Evolutionary conservation across 2,329 filamentous ascomycete species (phyloP).

Genomic region (Phaeosphaeriaceae sp.): DNA sequence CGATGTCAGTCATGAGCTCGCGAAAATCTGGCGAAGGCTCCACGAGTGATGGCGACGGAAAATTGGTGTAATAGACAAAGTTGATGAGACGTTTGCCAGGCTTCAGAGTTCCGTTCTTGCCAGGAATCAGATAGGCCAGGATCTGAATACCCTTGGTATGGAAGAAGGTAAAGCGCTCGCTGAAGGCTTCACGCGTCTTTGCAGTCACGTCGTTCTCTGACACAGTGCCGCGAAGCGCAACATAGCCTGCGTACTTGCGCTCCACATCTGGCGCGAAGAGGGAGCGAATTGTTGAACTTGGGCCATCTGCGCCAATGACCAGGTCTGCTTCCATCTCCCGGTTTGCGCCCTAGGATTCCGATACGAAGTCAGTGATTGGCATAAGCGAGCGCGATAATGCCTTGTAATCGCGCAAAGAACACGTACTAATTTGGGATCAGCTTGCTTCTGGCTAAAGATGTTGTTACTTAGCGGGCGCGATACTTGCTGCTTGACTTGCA

Average conservation of each 20-base stretch:
- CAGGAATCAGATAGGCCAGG: slow-evolving; percentile 56
- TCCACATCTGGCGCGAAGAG: slow-evolving; percentile 27
- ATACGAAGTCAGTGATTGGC: no score
- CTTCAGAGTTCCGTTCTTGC: slow-evolving; percentile 48
- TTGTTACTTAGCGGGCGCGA: no score
- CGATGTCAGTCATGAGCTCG: slow-evolving; percentile 54
- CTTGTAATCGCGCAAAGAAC: no score
- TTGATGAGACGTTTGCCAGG: slow-evolving; percentile 54
- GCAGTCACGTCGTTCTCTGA: slow-evolving; percentile 30
- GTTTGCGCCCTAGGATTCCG: no score
- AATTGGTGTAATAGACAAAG: slow-evolving; percentile 54
- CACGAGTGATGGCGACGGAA: slow-evolving; percentile 23
- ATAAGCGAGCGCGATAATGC: no score
- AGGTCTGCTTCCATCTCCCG: slow-evolving; percentile 33
- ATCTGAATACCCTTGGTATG: slow-evolving; percentile 47
- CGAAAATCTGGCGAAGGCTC: slow-evolving; percentile 49
- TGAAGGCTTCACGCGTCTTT: slow-evolving; percentile 35
- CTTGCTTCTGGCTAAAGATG: no score
- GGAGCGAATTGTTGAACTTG: slow-evolving; percentile 37
- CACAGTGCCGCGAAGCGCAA: slow-evolving; percentile 41
- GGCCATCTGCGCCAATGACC: slow-evolving; percentile 40
- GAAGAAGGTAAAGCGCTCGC: slow-evolving; percentile 50
- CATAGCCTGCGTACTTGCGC: slow-evolving; percentile 42
- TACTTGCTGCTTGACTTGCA: no score
- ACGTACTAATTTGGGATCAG: no score